A percentile compares a stretch with the other conserved stretches of the same genome.
phyloP scores from a whole-genome alignment of 1,139 yeast genomes.

The Yamadazyma trypodendri region DNA sequence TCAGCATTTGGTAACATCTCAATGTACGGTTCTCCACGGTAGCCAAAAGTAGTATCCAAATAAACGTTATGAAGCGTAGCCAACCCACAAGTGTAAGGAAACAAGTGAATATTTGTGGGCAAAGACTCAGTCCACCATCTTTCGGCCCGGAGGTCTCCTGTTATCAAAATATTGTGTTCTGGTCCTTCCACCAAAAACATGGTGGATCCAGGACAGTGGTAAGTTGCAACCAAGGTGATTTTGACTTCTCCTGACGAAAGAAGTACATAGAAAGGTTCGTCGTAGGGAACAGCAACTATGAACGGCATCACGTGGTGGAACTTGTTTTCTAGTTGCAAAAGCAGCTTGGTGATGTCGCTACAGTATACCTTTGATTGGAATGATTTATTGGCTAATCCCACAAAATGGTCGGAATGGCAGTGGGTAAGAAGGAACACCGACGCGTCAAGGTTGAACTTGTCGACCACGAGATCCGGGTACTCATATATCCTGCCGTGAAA shows the following conservation, averaged over 20 bases:
- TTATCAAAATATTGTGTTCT: slow-evolving; percentile 39
- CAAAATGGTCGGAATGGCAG: slow-evolving; percentile 56
- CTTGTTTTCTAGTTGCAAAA: slow-evolving; percentile 25
- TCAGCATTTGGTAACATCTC: slow-evolving; percentile 41
- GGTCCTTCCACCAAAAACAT: slow-evolving; percentile 51
- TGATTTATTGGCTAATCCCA: slow-evolving; percentile 41
- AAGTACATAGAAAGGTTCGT: slow-evolving; percentile 23
- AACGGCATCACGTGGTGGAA: slow-evolving; percentile 24
- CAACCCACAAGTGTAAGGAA: slow-evolving; percentile 41
- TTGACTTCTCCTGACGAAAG: slow-evolving; percentile 16
- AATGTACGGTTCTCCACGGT: slow-evolving; percentile 50
- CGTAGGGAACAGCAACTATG: slow-evolving; percentile 22
- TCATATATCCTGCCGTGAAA: slow-evolving; percentile 16
- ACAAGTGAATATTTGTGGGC: slow-evolving; percentile 35
- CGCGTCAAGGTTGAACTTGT: slow-evolving; percentile 37
- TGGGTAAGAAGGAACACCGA: slow-evolving; percentile 48
- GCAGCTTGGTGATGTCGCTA: slow-evolving; percentile 42
- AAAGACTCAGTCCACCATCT: slow-evolving; percentile 48
- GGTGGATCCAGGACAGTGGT: slow-evolving; percentile 65
- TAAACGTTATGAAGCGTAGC: slow-evolving; percentile 46
- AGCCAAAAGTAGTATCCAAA: slow-evolving; percentile 57
- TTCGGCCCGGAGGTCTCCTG: slow-evolving; percentile 65
- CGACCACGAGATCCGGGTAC: slow-evolving; percentile 41
- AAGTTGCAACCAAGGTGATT: slow-evolving; percentile 37
- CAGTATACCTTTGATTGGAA: slow-evolving; percentile 51